Percentiles rank a stretch among this genome's conserved stretches.
Evolutionary conservation across 1,284 basidiomycete genomes (phyloP).

Genomic region (Pascua sp.): DNA sequence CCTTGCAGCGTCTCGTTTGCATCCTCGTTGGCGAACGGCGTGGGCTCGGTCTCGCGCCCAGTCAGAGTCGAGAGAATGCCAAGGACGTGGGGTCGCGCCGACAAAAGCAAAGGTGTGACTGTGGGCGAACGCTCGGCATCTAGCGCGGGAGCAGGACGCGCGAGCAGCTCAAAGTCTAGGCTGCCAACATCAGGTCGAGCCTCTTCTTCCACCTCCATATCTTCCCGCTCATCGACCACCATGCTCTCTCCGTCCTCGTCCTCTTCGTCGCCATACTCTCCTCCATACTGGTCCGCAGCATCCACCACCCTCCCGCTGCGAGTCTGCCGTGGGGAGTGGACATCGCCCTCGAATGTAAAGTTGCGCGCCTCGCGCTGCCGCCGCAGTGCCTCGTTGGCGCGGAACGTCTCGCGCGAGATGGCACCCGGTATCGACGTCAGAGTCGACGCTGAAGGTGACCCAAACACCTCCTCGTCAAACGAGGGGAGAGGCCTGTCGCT

Average conservation of each 20-base stretch:
- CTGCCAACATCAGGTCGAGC: conserved; percentile 3
- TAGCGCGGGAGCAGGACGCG: neutral
- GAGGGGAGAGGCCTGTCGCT: conserved; percentile 1
- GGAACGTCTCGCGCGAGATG: conserved; percentile 34
- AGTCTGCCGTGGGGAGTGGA: conserved; percentile 38
- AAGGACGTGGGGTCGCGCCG: conserved; percentile 21
- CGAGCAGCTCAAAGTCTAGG: conserved; percentile 1
- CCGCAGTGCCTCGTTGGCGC: conserved; percentile 40
- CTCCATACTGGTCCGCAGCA: neutral
- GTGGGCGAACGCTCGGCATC: neutral
- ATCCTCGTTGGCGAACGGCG: conserved; percentile 36
- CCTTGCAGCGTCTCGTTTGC: conserved; percentile 42
- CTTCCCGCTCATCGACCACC: conserved; percentile 8
- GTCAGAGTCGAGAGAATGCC: conserved; percentile 34
- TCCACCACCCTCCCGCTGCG: conserved; percentile 40
- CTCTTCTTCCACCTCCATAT: conserved; percentile 2
- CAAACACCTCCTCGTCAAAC: conserved; percentile 21
- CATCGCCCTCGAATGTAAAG: conserved; percentile 44
- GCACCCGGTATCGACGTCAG: neutral
- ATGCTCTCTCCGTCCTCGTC: conserved; percentile 1
- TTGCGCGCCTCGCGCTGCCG: conserved; percentile 46
- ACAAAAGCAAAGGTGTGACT: conserved; percentile 13
- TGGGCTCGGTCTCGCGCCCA: conserved; percentile 17
- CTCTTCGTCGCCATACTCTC: conserved; percentile 26
- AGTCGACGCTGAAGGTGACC: conserved; percentile 1